These are phyloP conservation scores for Russula olivacea DNA, from an alignment of 768 basidiomycete genomes.

Conservation along the genomic window DNA sequence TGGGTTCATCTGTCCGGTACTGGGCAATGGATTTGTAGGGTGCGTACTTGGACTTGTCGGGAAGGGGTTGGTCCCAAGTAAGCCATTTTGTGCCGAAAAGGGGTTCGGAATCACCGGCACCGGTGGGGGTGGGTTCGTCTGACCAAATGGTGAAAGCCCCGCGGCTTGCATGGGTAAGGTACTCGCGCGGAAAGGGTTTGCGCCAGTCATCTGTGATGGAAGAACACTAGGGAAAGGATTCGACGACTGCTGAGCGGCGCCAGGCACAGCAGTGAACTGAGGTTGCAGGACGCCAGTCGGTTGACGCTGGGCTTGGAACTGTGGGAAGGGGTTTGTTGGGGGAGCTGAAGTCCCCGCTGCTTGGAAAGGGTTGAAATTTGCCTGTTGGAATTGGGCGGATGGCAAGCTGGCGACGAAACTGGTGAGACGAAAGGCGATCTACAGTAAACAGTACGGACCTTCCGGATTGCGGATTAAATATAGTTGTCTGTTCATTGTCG, in stretches of 20 bases:
- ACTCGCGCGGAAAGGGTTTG: slow-evolving; percentile 82
- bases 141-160: slow-evolving; percentile 21
- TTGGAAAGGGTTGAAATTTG: slow-evolving; percentile 73
- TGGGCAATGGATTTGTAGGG: slow-evolving; percentile 10
- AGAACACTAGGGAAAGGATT: slow-evolving; percentile 39
- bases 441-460: slow-evolving; percentile 36
- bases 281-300: slow-evolving; percentile 48
- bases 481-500: slow-evolving; percentile 70
- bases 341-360: slow-evolving; percentile 49
- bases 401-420: slow-evolving; percentile 37
- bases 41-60: background rate
- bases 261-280: slow-evolving; percentile 24
- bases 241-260: slow-evolving; percentile 7
- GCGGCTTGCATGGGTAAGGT: slow-evolving; percentile 34
- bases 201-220: slow-evolving; percentile 44
- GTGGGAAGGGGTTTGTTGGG: slow-evolving; percentile 42
- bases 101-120: slow-evolving; percentile 19
- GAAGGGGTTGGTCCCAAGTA: slow-evolving; percentile 6
- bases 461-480: slow-evolving; percentile 58
- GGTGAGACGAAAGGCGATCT: background rate
- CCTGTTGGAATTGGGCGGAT: slow-evolving; percentile 49
- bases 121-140: slow-evolving; percentile 7
- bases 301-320: slow-evolving; percentile 32
- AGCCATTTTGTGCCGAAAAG: slow-evolving; percentile 14
- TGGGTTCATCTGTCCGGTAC: slow-evolving; percentile 6